Evolutionary conservation across 2,329 filamentous ascomycete genomes (phyloP), one percentile per base, ranked within the genome.

Genomic region (Tolypocladium ophioglossoides): DNA sequence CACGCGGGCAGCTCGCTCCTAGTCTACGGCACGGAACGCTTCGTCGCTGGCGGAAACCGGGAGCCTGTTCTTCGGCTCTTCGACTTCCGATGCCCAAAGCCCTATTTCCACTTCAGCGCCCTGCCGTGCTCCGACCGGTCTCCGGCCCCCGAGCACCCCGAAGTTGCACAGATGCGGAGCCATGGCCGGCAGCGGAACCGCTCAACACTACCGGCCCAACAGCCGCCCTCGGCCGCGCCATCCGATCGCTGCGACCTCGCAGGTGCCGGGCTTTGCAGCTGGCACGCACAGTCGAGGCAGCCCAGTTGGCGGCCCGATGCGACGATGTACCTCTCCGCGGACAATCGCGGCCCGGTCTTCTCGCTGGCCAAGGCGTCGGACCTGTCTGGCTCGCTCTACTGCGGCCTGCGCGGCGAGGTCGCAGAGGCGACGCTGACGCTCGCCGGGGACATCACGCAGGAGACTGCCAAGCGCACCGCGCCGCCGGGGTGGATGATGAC

Each of bases 81-180:
- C 55, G 79, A 82, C 67, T 78, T 79, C 53, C 77, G 79, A 12
- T 77, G 74, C 66, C 64, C 72, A 0, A 75, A 69, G 57, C 58
- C 66, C 3, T 82, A 82, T 58, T 65, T 74, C 53, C 73, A 81
- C 64, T 76, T 75, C 3, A 67, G 71, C 4, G 74, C 70, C 5
- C 66, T 80, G 12, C 69, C 76, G 0, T 82, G 79, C 60, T 68
- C 71, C 7, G 55, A 52, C 8, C 57, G 62, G 4, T 22, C 37
- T 1, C 37, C 38, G 4, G 32, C 14, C 9, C 54, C 57, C 18
- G 39, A 40, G 24, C 41, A 49, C 9, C 51, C 51, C 1, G 51
- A 52, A n/a, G 2, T 47, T n/a, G 20, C 30, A n/a, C 30, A 46
- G 3, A 16, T 24, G 20, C 51, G 30, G 1, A 49, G 44, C 5